phyloP scores from a whole-genome alignment of 768 basidiomycete genomes.

The Gymnopilus dilepis region DNA sequence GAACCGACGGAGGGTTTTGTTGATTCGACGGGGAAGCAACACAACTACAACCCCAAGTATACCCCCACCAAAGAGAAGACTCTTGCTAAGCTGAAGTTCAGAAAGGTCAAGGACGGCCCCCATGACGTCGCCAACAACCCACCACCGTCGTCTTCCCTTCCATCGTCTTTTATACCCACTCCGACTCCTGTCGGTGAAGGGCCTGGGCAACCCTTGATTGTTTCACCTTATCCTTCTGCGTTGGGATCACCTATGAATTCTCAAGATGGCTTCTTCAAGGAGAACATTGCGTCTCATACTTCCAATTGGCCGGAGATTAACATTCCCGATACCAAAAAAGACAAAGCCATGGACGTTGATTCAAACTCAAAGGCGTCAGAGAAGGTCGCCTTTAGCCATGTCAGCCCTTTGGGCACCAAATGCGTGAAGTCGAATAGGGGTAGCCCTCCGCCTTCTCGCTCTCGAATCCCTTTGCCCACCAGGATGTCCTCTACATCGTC shows the following conservation, averaged over 20 bases:
- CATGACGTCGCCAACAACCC: too few species aligned
- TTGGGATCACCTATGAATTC: slow-evolving; percentile 5
- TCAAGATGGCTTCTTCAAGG: slow-evolving; percentile 13
- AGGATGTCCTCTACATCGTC: not conserved
- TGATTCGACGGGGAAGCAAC: slow-evolving; percentile 20
- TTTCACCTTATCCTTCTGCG: not conserved
- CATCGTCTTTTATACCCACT: too few species aligned
- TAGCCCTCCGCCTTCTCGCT: slow-evolving; percentile 1
- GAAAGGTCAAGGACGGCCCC: slow-evolving; percentile 34
- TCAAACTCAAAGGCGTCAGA: not conserved
- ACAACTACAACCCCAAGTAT: slow-evolving; percentile 20
- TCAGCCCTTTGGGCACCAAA: slow-evolving; percentile 18
- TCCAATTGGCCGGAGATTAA: not conserved
- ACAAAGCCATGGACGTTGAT: not conserved
- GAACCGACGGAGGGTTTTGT: not conserved
- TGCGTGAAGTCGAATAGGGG: slow-evolving; percentile 18
- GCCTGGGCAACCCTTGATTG: not conserved
- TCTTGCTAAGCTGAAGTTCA: slow-evolving; percentile 35
- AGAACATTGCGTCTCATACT: slow-evolving; percentile 2
- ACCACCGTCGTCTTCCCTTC: too few species aligned
- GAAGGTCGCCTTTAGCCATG: not conserved
- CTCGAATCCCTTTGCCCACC: not conserved
- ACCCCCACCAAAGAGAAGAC: slow-evolving; percentile 8
- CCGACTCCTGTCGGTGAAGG: not conserved
- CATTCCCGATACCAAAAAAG: not conserved